Evolutionary conservation across 345 rosid species (phyloP).

Genomic region (Eucalyptus polybractea): DNA sequence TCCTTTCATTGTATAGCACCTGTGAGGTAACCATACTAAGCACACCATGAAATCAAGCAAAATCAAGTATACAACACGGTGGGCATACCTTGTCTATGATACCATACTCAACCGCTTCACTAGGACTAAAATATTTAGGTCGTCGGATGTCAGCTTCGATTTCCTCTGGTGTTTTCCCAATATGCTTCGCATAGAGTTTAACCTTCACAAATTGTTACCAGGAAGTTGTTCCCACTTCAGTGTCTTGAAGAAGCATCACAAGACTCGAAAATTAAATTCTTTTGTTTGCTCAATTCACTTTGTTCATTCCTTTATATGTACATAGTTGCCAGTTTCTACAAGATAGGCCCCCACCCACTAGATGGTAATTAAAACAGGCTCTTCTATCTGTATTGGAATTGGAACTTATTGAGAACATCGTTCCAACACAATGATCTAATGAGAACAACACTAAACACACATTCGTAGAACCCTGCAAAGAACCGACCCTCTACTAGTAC

Average conservation of each 20-base stretch:
- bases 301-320: background rate
- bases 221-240: background rate
- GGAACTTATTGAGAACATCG: background rate
- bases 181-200: conserved; percentile 51
- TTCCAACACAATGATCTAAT: background rate
- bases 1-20: conserved; percentile 73
- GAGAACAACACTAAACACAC: background rate
- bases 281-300: background rate
- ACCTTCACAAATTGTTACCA: conserved; percentile 22
- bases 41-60: background rate
- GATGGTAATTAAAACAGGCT: background rate
- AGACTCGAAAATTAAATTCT: background rate
- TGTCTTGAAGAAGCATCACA: background rate
- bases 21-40: background rate
- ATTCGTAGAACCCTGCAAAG: background rate
- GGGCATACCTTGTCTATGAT: conserved; percentile 73
- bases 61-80: background rate
- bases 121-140: conserved; percentile 74
- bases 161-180: conserved; percentile 63
- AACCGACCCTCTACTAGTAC: background rate
- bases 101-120: conserved; percentile 83
- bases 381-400: background rate
- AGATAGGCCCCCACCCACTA: background rate
- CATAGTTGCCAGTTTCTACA: background rate
- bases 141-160: conserved; percentile 73